Evolutionary conservation across 805 yeast species (phyloP).

Genomic region (Ogataea paraovalis): DNA sequence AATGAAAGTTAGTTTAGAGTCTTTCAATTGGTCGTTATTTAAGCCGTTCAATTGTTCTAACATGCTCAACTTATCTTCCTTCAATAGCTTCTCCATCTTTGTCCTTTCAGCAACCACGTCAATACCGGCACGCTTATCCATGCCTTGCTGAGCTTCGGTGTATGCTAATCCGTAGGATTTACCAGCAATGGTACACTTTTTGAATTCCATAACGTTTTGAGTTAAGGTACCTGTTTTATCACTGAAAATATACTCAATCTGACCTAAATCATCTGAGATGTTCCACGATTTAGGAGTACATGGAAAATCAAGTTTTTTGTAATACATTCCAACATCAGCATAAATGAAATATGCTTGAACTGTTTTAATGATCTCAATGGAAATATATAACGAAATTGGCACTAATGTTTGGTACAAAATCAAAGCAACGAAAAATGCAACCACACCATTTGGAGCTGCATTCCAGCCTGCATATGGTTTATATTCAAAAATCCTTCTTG

Average conservation of each 20-base stretch:
- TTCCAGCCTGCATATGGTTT: conserved; percentile 51
- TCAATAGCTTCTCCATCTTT: conserved; percentile 38
- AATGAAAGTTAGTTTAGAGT: conserved; percentile 54
- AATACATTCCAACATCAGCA: conserved; percentile 67
- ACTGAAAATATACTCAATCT: conserved; percentile 75
- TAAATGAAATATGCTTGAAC: conserved; percentile 72
- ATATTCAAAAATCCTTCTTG: conserved; percentile 56
- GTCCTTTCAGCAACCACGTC: conserved; percentile 50
- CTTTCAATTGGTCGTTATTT: conserved; percentile 47
- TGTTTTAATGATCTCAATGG: conserved; percentile 76
- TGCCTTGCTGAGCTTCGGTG: conserved; percentile 74
- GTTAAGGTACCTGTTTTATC: conserved; percentile 85
- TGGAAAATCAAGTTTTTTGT: conserved; percentile 64
- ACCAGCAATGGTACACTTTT: conserved; percentile 68
- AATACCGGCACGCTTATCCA: conserved; percentile 60
- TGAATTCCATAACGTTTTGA: conserved; percentile 79
- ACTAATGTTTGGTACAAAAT: conserved; percentile 74
- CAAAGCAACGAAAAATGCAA: conserved; percentile 67
- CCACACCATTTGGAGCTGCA: conserved; percentile 61
- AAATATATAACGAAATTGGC: conserved; percentile 74
- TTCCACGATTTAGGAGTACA: conserved; percentile 82
- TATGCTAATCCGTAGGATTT: conserved; percentile 68
- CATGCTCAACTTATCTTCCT: conserved; percentile 46
- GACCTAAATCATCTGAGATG: conserved; percentile 80
- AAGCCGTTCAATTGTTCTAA: conserved; percentile 33